Evolutionary conservation across 495 filamentous ascomycete species (phyloP).

Genomic region (Hypoxylon cercidicola): DNA sequence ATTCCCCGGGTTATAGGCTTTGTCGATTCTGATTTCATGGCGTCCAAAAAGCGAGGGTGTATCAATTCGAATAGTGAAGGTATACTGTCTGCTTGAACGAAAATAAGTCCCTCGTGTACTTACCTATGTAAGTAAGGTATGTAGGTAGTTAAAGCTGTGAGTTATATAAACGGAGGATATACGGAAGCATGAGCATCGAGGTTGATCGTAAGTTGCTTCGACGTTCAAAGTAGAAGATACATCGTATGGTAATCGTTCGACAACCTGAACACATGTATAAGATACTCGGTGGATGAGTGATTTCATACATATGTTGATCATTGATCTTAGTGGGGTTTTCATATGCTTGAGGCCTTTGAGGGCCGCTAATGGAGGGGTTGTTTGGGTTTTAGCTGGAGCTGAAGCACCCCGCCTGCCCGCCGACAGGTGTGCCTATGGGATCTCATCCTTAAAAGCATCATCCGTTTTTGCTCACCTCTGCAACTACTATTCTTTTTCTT

Average conservation of each 20-base stretch:
- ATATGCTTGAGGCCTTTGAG: background rate
- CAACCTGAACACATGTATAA: background rate
- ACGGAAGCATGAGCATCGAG: no score
- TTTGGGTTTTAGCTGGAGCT: background rate
- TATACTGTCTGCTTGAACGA: no score
- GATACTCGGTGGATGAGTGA: conserved; percentile 30
- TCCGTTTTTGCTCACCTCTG: conserved; percentile 15
- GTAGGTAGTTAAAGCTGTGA: no score
- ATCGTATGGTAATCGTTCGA: background rate
- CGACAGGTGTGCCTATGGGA: conserved; percentile 26
- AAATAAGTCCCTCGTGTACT: no score
- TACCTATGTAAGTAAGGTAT: no score
- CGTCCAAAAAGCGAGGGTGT: no score
- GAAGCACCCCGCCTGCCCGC: conserved; percentile 13
- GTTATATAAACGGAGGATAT: no score
- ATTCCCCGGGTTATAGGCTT: background rate
- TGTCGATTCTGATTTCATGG: no score
- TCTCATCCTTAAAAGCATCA: conserved; percentile 10
- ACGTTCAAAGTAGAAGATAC: conserved; percentile 7
- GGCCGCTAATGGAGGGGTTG: conserved; percentile 21
- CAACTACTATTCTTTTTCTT: conserved; percentile 13
- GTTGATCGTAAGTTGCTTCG: no score
- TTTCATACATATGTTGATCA: conserved; percentile 10
- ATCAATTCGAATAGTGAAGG: no score
- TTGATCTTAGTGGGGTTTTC: conserved; percentile 25